Evolutionary conservation across 768 basidiomycete genomes (phyloP).

Genomic region (Pleurotus platypus): DNA sequence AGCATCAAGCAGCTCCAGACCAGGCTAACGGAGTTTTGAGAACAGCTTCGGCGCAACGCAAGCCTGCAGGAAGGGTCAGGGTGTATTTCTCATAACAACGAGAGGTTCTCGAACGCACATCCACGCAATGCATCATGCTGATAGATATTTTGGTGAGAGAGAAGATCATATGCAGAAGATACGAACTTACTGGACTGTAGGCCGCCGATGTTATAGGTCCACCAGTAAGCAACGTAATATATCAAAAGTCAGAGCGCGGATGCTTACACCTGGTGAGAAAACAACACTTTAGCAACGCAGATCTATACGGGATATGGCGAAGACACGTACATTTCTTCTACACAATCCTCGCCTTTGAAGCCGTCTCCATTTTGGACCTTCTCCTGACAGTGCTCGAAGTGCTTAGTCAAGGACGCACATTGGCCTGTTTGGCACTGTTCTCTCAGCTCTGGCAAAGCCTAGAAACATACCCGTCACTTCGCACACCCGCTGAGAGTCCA

Average conservation of each 20-base stretch:
- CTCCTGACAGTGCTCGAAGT: slow-evolving; percentile 90
- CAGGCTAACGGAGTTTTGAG: slow-evolving; percentile 58
- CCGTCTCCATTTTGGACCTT: slow-evolving; percentile 81
- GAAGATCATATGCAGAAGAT: neutral
- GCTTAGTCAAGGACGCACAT: slow-evolving; percentile 68
- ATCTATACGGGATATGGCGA: slow-evolving; percentile 18
- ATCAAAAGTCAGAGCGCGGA: neutral
- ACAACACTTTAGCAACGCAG: slow-evolving; percentile 9
- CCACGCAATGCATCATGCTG: slow-evolving; percentile 92
- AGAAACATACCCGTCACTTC: neutral
- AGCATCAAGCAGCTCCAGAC: neutral
- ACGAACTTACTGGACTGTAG: slow-evolving; percentile 62
- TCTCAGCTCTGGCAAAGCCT: slow-evolving; percentile 69
- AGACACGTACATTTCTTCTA: slow-evolving; percentile 79
- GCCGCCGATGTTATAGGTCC: neutral
- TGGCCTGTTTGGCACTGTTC: slow-evolving; percentile 73
- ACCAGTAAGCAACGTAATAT: slow-evolving; percentile 9
- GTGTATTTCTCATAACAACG: no score
- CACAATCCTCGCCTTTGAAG: slow-evolving; percentile 88
- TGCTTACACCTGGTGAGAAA: slow-evolving; percentile 27
- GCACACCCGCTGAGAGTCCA: neutral
- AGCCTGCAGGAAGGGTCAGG: slow-evolving; percentile 23
- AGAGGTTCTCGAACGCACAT: slow-evolving; percentile 46
- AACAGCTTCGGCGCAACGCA: slow-evolving; percentile 79
- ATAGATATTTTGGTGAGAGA: slow-evolving; percentile 7